Evolutionary conservation across 176 grass and related monocot genomes (phyloP).

Genomic region (Tillandsia fasciculata): DNA sequence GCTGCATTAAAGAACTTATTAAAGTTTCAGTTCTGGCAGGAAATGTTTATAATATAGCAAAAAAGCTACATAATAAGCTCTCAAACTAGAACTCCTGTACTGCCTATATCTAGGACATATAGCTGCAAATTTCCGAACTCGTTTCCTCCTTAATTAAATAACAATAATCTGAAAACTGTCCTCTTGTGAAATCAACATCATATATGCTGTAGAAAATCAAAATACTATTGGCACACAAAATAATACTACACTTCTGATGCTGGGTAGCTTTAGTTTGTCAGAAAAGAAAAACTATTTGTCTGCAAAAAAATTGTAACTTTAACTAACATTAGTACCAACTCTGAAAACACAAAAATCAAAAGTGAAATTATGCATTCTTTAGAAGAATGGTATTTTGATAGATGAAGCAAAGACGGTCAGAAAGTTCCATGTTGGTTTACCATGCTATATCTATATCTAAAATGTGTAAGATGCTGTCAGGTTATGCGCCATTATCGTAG

Average conservation of each 20-base stretch:
- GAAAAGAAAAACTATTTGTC: too few relatives aligned
- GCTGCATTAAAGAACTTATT: constrained; percentile 27
- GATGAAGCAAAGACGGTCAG: neutral
- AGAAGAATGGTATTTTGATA: neutral
- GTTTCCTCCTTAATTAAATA: too few relatives aligned
- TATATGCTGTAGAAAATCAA: neutral
- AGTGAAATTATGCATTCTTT: neutral
- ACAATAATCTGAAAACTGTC: neutral
- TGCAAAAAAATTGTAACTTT: too few relatives aligned
- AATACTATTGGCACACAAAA: too few relatives aligned
- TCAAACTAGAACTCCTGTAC: neutral
- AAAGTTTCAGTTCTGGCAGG: neutral
- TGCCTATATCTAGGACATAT: too few relatives aligned
- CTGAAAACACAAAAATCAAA: neutral
- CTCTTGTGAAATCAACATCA: neutral
- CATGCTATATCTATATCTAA: neutral
- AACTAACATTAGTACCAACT: too few relatives aligned
- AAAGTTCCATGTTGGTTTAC: neutral
- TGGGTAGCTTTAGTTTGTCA: too few relatives aligned
- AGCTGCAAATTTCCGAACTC: too few relatives aligned
- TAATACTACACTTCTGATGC: too few relatives aligned
- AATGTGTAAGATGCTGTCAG: neutral
- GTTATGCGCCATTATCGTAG: neutral
- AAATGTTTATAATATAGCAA: constrained; percentile 7
- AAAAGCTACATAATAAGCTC: constrained; percentile 1